These are phyloP conservation scores for Calocybe indica DNA, from an alignment of 768 basidiomycete species.

Conservation along the genomic window DNA sequence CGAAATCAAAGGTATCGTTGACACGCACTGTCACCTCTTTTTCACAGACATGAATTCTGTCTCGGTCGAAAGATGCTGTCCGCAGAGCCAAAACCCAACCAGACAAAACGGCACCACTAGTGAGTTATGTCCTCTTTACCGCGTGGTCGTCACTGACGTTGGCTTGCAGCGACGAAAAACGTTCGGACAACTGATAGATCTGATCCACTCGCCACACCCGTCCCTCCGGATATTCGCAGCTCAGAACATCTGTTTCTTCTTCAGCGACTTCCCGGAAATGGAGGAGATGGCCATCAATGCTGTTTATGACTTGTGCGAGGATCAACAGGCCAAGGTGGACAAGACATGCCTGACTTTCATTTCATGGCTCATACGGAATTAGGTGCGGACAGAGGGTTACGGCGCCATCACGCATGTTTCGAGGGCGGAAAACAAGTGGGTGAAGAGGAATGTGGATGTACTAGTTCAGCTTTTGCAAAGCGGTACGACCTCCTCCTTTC, in stretches of 20 bases:
- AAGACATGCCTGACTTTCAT: neutral
- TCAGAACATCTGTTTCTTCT: slow-evolving; percentile 47
- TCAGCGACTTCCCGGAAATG: slow-evolving; percentile 64
- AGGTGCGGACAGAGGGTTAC: slow-evolving; percentile 73
- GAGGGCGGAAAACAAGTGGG: slow-evolving; percentile 45
- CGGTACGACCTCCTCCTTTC: slow-evolving; percentile 34
- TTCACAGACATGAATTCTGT: neutral
- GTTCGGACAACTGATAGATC: slow-evolving; percentile 46
- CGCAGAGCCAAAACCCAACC: slow-evolving; percentile 35
- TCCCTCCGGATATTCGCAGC: slow-evolving; percentile 54
- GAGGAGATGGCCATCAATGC: slow-evolving; percentile 72
- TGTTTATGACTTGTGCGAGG: slow-evolving; percentile 76
- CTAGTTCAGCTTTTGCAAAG: slow-evolving; percentile 71
- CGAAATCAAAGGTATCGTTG: slow-evolving; percentile 24
- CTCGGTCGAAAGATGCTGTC: slow-evolving; percentile 25
- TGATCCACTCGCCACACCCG: slow-evolving; percentile 41
- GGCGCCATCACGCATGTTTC: slow-evolving; percentile 46
- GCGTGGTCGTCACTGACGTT: slow-evolving; percentile 2
- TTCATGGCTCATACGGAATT: slow-evolving; percentile 2
- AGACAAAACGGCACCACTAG: slow-evolving; percentile 31
- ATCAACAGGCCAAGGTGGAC: slow-evolving; percentile 47
- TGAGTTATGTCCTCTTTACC: slow-evolving; percentile 15
- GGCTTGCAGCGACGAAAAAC: slow-evolving; percentile 41
- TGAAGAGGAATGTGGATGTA: slow-evolving; percentile 70
- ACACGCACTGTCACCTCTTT: neutral